These are phyloP conservation scores for Stephania yunnanensis DNA, from an alignment of 164 flowering plant species.

Conservation along the genomic window DNA sequence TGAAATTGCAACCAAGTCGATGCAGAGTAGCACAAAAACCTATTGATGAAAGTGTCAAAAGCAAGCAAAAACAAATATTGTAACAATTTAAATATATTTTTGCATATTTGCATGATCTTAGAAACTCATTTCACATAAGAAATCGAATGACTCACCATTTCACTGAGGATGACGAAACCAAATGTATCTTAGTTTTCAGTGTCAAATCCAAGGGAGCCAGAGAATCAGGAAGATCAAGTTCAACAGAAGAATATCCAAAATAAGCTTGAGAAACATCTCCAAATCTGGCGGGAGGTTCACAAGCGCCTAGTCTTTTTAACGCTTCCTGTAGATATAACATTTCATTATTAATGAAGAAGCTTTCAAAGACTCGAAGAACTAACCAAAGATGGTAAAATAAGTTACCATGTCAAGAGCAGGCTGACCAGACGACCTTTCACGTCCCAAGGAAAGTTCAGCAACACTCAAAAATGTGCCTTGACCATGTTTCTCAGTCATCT, in stretches of 20 bases:
- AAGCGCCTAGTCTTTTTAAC: constrained; percentile 62
- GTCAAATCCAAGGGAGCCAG: constrained; percentile 80
- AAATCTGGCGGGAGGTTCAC: constrained; percentile 25
- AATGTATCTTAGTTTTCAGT: constrained; percentile 62
- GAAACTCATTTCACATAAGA: not conserved
- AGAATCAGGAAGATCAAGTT: constrained; percentile 41
- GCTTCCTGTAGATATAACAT: constrained; percentile 43
- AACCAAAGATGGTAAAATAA: not conserved
- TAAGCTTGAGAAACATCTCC: constrained; percentile 22
- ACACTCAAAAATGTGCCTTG: constrained; percentile 61
- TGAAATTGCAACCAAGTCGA: too few species aligned
- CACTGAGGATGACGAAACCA: constrained; percentile 65
- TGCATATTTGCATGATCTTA: not conserved
- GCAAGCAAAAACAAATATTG: not conserved
- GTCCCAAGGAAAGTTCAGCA: constrained; percentile 53
- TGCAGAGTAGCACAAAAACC: not conserved
- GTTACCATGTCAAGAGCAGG: constrained; percentile 65
- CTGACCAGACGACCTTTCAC: constrained; percentile 30
- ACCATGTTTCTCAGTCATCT: constrained; percentile 35
- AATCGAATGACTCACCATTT: constrained; percentile 48
- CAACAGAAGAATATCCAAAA: constrained; percentile 32
- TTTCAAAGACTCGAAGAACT: not conserved
- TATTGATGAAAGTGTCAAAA: not conserved
- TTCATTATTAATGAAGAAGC: not conserved
- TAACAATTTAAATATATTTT: not conserved